Conservation (phyloP, 2,329 filamentous ascomycete genomes). For the Colletotrichum camelliae region DNA sequence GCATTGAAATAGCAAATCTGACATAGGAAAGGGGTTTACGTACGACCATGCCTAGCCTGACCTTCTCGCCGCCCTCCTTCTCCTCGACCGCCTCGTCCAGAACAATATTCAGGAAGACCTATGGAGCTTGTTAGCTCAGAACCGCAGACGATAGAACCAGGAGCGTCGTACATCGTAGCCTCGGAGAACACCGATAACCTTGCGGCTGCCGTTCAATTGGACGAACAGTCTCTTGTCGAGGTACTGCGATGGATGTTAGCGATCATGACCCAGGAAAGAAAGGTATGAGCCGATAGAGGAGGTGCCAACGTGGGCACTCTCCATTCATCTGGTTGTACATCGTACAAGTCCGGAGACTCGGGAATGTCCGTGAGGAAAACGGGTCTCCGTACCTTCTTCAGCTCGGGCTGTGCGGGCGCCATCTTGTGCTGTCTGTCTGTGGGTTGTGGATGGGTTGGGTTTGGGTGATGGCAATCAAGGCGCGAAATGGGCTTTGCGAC, state of each 20-base stretch:
- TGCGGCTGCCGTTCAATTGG: slow-evolving; percentile 96
- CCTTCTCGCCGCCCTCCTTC: slow-evolving; percentile 89
- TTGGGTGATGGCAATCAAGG: background rate
- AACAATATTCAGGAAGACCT: slow-evolving; percentile 99
- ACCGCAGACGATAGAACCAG: background rate
- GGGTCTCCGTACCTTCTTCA: slow-evolving; percentile 80
- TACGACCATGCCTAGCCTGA: slow-evolving; percentile 91
- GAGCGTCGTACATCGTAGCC: slow-evolving; percentile 84
- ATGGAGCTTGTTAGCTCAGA: slow-evolving; percentile 24
- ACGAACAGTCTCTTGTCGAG: slow-evolving; percentile 99
- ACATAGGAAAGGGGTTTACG: slow-evolving; percentile 36
- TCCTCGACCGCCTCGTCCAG: slow-evolving; percentile 97
- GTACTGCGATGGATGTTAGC: slow-evolving; percentile 65
- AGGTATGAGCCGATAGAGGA: background rate
- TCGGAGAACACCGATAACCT: slow-evolving; percentile 91
- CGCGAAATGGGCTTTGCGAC: slow-evolving; percentile 17
- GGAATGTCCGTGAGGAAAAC: slow-evolving; percentile 25
- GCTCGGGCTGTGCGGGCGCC: slow-evolving; percentile 98
- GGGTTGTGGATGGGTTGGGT: background rate
- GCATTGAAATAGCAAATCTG: background rate
- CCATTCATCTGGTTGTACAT: background rate
- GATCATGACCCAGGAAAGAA: background rate
- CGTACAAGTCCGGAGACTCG: slow-evolving; percentile 14
- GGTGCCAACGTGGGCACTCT: background rate
- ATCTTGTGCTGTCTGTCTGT: slow-evolving; percentile 71